Evolutionary conservation across 495 filamentous ascomycete genomes (phyloP).

Genomic region (Friedmanniomyces endolithicus): DNA sequence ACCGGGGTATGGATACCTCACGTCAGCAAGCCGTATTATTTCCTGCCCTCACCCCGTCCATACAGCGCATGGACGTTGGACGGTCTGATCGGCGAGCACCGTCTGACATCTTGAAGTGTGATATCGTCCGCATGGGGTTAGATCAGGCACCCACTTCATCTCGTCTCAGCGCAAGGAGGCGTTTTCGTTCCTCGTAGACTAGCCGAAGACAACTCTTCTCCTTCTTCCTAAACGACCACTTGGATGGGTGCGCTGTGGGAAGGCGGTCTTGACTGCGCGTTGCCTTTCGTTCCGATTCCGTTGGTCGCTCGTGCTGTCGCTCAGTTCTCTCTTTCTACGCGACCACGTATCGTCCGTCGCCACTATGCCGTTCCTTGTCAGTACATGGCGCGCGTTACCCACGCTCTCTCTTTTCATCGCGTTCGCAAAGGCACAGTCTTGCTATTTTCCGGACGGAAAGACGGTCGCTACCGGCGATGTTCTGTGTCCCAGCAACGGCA

Average conservation of each 20-base stretch:
- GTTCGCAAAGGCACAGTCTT: constrained; percentile 3
- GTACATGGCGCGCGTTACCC: constrained; percentile 8
- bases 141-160: neutral
- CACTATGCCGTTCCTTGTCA: constrained; percentile 9
- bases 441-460: constrained; percentile 14
- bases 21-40: no score
- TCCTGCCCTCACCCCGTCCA: no score
- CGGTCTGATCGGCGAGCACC: no score
- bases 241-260: neutral
- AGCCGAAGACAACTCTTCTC: neutral
- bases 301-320: neutral
- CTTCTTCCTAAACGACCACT: neutral
- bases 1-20: no score
- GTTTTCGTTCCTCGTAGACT: neutral
- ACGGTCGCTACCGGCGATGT: constrained; percentile 4
- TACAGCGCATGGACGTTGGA: no score
- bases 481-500: constrained; percentile 2
- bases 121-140: neutral
- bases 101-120: neutral
- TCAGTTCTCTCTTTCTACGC: neutral
- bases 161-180: neutral
- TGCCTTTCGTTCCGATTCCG: neutral
- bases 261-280: neutral
- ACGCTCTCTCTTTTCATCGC: constrained; percentile 9
- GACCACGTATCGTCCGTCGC: neutral